phyloP scores from a whole-genome alignment of 2,329 filamentous ascomycete genomes.

The Fusarium cicatricum region DNA sequence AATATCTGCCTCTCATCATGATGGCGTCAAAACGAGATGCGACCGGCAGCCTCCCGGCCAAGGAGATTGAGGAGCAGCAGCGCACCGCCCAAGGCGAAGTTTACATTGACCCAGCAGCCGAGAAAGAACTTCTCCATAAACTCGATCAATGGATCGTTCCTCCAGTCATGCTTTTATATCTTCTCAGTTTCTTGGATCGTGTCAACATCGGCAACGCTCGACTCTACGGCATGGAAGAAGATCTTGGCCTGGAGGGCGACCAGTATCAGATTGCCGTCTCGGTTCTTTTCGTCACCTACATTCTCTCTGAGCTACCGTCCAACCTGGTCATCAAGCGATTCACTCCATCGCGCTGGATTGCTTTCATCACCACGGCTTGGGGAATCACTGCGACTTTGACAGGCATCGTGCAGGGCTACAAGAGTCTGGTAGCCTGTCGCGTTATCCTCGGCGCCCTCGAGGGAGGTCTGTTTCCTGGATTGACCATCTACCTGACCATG shows the following conservation, averaged over 20 bases:
- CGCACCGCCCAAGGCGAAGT: conserved; percentile 27
- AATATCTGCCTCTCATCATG: conserved; percentile 1
- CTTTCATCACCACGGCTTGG: conserved; percentile 47
- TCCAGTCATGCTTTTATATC: conserved; percentile 67
- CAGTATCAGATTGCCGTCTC: conserved; percentile 60
- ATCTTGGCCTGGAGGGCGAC: conserved; percentile 63
- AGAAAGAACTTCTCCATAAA: conserved; percentile 59
- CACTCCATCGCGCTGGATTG: conserved; percentile 44
- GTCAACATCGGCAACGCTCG: conserved; percentile 65
- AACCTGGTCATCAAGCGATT: conserved; percentile 53
- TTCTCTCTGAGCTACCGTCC: conserved; percentile 52
- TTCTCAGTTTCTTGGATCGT: conserved; percentile 49
- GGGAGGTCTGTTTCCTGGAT: conserved; percentile 55
- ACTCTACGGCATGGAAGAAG: conserved; percentile 68
- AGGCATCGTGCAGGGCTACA: conserved; percentile 51
- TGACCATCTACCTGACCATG: conserved; percentile 42
- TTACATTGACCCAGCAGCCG: conserved; percentile 43
- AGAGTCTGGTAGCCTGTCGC: conserved; percentile 50
- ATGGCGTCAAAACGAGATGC: conserved; percentile 28
- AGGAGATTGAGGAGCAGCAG: conserved; percentile 35
- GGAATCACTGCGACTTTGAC: conserved; percentile 57
- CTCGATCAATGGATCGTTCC: conserved; percentile 70
- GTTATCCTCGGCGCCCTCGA: conserved; percentile 57
- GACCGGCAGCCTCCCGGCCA: conserved; percentile 12
- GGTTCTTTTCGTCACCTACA: conserved; percentile 48